phyloP scores from a whole-genome alignment of 169 alveolate genomes.

The Neospora caninum region DNA sequence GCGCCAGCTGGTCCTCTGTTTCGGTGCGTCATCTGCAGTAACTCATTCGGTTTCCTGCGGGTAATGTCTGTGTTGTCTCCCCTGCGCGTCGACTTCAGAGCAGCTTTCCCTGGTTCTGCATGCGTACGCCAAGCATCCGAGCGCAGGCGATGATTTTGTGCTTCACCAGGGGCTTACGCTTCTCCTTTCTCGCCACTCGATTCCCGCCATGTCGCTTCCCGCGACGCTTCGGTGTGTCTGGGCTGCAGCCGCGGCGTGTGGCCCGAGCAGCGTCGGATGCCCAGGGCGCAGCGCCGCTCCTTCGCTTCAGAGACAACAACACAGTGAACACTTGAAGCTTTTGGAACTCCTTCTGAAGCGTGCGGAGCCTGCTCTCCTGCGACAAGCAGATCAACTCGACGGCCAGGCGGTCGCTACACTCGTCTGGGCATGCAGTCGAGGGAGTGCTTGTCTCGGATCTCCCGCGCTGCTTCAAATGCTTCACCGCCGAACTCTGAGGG shows the following conservation, averaged over 20 bases:
- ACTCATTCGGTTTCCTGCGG: too few species aligned
- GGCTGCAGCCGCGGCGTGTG: neutral
- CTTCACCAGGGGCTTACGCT: neutral
- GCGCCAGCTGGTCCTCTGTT: too few species aligned
- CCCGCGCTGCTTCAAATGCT: neutral
- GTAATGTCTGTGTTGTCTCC: too few species aligned
- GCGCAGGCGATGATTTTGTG: constrained; percentile 14
- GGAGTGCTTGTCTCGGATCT: neutral
- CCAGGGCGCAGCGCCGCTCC: neutral
- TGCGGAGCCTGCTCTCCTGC: constrained; percentile 4
- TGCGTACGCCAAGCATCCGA: constrained; percentile 38
- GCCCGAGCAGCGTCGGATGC: neutral
- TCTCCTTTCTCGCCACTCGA: neutral
- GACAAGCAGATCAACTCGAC: neutral
- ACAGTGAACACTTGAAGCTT: neutral
- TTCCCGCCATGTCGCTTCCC: neutral
- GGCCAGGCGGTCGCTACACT: constrained; percentile 36
- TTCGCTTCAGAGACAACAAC: constrained; percentile 7
- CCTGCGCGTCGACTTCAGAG: neutral
- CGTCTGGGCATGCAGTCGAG: constrained; percentile 42
- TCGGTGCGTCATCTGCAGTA: too few species aligned
- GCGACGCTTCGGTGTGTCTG: constrained; percentile 22
- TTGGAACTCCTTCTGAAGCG: neutral
- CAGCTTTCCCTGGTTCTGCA: constrained; percentile 21
- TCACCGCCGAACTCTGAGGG: neutral